Evolutionary conservation across 305 asterid species (phyloP).

Genomic region (Fraxinus angustifolia): DNA sequence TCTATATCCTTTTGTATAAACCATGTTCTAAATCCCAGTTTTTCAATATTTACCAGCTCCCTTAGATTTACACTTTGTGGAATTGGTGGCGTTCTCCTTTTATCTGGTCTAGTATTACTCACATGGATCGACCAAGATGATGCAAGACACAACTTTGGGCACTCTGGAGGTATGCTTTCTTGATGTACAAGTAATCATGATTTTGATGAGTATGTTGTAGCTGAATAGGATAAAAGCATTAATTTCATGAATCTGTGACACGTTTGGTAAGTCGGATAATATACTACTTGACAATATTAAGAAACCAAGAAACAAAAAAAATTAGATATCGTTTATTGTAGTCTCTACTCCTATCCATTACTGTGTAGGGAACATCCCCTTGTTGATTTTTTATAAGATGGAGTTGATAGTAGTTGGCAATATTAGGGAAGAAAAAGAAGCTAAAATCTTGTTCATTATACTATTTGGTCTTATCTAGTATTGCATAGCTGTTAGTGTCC

Average conservation of each 20-base stretch:
- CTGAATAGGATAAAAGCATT: not conserved
- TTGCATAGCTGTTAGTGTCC: not conserved
- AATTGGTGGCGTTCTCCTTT: constrained; percentile 58
- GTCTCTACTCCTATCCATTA: not conserved
- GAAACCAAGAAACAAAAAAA: not conserved
- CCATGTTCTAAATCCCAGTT: constrained; percentile 9
- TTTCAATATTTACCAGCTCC: constrained; percentile 43
- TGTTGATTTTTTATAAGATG: not conserved
- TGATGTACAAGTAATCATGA: not conserved
- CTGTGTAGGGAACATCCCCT: not conserved
- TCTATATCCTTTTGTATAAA: not conserved
- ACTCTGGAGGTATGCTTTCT: constrained; percentile 64
- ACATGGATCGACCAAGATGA: constrained; percentile 79
- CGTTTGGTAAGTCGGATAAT: not conserved
- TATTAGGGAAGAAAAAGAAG: not conserved
- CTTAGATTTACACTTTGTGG: constrained; percentile 61
- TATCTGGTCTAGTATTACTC: constrained; percentile 57
- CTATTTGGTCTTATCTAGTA: not conserved
- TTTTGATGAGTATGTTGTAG: not conserved
- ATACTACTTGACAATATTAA: not conserved
- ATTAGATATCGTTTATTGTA: not conserved
- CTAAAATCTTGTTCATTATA: not conserved
- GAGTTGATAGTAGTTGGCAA: not conserved
- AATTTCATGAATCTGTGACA: not conserved
- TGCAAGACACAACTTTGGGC: constrained; percentile 84